phyloP scores from a whole-genome alignment of 306 rosid genomes.

The Lathyrus aphaca region DNA sequence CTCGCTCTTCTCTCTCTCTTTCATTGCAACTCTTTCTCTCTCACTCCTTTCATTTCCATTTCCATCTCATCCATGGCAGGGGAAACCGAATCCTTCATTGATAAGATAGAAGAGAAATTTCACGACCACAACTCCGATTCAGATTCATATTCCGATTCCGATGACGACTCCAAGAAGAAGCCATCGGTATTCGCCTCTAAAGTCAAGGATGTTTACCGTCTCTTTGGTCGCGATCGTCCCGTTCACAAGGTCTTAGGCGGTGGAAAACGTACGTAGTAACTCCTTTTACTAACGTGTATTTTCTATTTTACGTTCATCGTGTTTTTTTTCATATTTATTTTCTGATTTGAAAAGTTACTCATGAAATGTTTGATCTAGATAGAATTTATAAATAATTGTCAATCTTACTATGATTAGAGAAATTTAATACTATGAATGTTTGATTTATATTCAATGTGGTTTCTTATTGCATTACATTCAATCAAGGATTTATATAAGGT shows the following conservation, averaged over 20 bases:
- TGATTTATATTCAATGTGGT: slow-evolving; percentile 13
- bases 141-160: slow-evolving; percentile 47
- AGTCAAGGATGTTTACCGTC: slow-evolving; percentile 53
- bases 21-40: slow-evolving; percentile 7
- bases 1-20: slow-evolving; percentile 26
- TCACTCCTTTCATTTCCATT: slow-evolving; percentile 16
- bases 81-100: slow-evolving; percentile 46
- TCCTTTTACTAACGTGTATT: neutral
- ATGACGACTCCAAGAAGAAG: slow-evolving; percentile 34
- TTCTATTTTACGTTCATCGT: neutral
- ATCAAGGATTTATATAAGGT: neutral
- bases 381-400: neutral
- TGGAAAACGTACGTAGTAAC: slow-evolving; percentile 62
- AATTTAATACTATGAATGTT: neutral
- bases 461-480: neutral
- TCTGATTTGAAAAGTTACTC: slow-evolving; percentile 31
- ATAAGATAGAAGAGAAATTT: slow-evolving; percentile 57
- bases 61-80: neutral
- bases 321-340: neutral
- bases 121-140: slow-evolving; percentile 43
- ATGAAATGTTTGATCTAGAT: neutral
- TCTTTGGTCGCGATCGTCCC: slow-evolving; percentile 82
- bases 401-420: neutral
- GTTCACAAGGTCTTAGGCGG: slow-evolving; percentile 81
- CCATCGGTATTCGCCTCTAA: slow-evolving; percentile 26